A percentile compares a stretch with the other conserved stretches of the same genome.
Conservation (phyloP, 306 rosid species). For the Alnus rubra region DNA sequence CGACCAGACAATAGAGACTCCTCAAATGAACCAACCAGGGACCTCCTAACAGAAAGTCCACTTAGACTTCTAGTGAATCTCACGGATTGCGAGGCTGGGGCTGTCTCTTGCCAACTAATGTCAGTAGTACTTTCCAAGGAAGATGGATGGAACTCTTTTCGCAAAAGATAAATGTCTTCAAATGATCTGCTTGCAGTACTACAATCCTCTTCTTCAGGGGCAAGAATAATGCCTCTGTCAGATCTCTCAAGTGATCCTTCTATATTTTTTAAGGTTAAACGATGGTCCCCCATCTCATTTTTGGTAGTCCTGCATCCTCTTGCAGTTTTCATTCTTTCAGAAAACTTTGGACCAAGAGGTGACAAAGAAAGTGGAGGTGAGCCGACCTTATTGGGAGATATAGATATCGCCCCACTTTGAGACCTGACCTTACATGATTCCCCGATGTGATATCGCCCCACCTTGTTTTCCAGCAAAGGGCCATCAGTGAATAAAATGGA, state of each 20-base stretch:
- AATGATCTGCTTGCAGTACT: conserved; percentile 48
- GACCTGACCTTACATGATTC: conserved; percentile 39
- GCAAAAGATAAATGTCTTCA: conserved; percentile 56
- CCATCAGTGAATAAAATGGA: conserved; percentile 49
- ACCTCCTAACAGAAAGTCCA: conserved; percentile 81
- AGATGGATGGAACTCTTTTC: conserved; percentile 63
- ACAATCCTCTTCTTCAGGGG: conserved; percentile 46
- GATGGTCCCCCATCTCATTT: conserved; percentile 44
- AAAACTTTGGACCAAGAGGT: conserved; percentile 84
- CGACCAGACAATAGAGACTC: conserved; percentile 97
- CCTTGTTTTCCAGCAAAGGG: conserved; percentile 51
- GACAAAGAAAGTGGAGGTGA: conserved; percentile 70
- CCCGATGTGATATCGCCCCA: conserved; percentile 22
- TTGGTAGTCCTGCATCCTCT: conserved; percentile 38
- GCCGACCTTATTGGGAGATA: conserved; percentile 44
- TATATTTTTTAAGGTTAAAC: conserved; percentile 34
- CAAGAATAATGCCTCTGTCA: conserved; percentile 33
- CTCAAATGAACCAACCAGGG: conserved; percentile 97
- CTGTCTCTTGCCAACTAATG: conserved; percentile 47
- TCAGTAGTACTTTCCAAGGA: conserved; percentile 55
- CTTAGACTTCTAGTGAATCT: conserved; percentile 79
- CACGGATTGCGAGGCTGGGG: conserved; percentile 42
- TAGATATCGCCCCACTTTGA: conserved; percentile 38
- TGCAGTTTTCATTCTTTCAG: conserved; percentile 62
- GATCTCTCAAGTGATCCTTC: conserved; percentile 46